Conservation (phyloP, 306 rosid species). For the Trifolium fragiferum region DNA sequence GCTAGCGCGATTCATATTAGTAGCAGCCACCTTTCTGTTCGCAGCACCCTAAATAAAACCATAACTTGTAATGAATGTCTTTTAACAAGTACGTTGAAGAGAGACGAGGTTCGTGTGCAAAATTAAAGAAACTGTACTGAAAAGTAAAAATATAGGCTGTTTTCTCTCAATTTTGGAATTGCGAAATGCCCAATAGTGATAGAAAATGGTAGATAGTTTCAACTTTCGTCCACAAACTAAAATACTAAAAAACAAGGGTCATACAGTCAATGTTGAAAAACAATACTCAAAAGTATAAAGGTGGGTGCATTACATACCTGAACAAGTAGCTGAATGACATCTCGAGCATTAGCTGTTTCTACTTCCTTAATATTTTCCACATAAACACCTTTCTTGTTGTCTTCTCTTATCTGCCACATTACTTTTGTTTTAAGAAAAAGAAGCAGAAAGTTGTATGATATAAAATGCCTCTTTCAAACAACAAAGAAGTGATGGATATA, state of each 20-base stretch:
- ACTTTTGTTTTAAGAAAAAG: background rate
- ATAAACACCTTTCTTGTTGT: slow-evolving; percentile 87
- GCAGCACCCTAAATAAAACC: slow-evolving; percentile 76
- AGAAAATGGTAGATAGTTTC: slow-evolving; percentile 6
- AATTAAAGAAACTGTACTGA: slow-evolving; percentile 2
- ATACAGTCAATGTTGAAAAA: slow-evolving; percentile 12
- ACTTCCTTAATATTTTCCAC: slow-evolving; percentile 94
- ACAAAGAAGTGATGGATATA: slow-evolving; percentile 16
- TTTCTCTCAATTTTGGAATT: slow-evolving; percentile 27
- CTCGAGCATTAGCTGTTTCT: slow-evolving; percentile 90
- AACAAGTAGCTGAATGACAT: slow-evolving; percentile 87
- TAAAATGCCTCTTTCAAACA: slow-evolving; percentile 24
- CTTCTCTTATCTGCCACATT: slow-evolving; percentile 86
- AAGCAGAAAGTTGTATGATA: background rate
- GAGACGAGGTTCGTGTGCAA: slow-evolving; percentile 6
- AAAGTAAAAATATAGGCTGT: background rate
- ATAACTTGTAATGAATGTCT: slow-evolving; percentile 36
- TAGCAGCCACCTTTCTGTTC: slow-evolving; percentile 94
- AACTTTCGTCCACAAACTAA: slow-evolving; percentile 17
- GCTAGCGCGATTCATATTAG: slow-evolving; percentile 97
- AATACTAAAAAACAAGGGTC: background rate
- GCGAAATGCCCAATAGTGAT: slow-evolving; percentile 4
- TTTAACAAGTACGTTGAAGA: slow-evolving; percentile 9
- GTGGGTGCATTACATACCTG: slow-evolving; percentile 58
- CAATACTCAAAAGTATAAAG: slow-evolving; percentile 8